Evolutionary conservation across 306 rosid genomes (phyloP).

Genomic region (Rubus parviflorus): DNA sequence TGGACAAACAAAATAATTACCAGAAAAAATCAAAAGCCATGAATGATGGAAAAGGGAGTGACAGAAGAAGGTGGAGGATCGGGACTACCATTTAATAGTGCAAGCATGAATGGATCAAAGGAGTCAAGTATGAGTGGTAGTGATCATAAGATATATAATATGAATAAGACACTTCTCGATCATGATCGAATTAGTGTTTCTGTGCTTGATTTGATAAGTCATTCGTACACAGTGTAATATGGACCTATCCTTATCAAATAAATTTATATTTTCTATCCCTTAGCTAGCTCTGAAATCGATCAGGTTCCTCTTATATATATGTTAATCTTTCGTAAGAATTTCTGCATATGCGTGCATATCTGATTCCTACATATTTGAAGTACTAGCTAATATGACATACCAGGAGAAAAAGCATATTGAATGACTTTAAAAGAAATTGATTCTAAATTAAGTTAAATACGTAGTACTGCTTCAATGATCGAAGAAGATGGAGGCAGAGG

Average conservation of each 20-base stretch:
- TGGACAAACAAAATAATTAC: neutral
- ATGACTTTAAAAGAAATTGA: no score
- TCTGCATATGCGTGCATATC: neutral
- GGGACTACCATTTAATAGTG: neutral
- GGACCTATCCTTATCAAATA: conserved; percentile 24
- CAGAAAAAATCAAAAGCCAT: neutral
- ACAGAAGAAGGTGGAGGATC: neutral
- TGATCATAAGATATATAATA: neutral
- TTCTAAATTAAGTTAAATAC: no score
- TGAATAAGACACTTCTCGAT: neutral
- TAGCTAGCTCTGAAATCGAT: conserved; percentile 1
- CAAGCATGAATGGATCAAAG: neutral
- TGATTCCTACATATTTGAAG: no score
- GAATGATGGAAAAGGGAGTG: neutral
- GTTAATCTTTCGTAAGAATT: neutral
- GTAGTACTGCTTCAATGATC: no score
- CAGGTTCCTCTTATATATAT: conserved; percentile 9
- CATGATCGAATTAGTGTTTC: no score
- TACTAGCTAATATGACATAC: neutral
- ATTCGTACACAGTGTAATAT: conserved; percentile 5
- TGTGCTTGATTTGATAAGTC: conserved; percentile 24
- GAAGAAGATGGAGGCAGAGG: no score
- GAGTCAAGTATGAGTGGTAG: conserved; percentile 22
- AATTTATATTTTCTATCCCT: no score
- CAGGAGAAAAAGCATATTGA: no score